Base-by-base conservation (phyloP, 169 alveolate species). In the Plasmodium sp. region DNA sequence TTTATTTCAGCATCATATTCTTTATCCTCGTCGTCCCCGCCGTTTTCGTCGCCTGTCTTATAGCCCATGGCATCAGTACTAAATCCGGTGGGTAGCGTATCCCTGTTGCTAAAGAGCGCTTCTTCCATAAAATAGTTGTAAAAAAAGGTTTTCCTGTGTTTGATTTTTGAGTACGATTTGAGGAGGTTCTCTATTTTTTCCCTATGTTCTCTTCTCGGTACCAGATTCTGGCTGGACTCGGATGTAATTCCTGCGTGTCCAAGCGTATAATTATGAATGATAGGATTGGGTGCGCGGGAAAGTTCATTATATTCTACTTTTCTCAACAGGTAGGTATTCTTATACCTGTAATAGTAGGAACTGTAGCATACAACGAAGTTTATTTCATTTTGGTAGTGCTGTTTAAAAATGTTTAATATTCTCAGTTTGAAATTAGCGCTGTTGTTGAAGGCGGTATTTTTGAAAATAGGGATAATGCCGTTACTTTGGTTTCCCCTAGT, bases 301-400 rank as follows among this genome's bases (percentile, higher is more conserved):
- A 43, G 31, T 34, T 86, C 93, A 86, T 18, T 54, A 75, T 54
- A 36, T n/a, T 86, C 86, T 33, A 43, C 81, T 51, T 27, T 43
- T 86, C 71, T 75, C 77, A 86, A 75, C 45, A 75, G 72, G 48
- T 36, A 86, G 71, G 36, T 54, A 18, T 39, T 77, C 62, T 77
- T 86, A 75, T 43, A 75, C 72, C 77, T 36, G 71, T 75, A 86
- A 54, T 39, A 75, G 48, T 18, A 54, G 16, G 81, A 41, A 33
- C 75, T 86, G 72, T 86, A 86, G 48, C 93, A 86, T 71, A 86
- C 77, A 31, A 77, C 81, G 16, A 86, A 86, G 81, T 75, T 86
- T 5, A 86, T 27, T 45, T 86, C 88, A 86, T 86, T 86, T 54
- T 27, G 54, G 71, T 86, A 75, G 67, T 77, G 33, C 45, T 54